phyloP scores from a whole-genome alignment of 345 rosid species.

The Eucalyptus regnans region DNA sequence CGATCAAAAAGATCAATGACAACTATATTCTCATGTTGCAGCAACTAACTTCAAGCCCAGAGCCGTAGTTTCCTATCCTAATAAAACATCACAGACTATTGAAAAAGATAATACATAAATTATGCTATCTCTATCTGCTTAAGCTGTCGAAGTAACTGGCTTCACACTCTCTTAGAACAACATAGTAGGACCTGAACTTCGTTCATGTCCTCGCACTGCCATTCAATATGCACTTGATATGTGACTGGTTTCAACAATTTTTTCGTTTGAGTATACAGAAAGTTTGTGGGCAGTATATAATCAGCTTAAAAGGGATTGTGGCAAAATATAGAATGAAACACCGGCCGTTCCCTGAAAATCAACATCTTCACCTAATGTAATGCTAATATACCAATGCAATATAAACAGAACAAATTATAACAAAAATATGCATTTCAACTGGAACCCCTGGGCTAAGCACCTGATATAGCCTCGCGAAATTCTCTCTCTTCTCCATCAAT shows the following conservation, averaged over 20 bases:
- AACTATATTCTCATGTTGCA: background rate
- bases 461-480: conserved; percentile 72
- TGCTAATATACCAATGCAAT: background rate
- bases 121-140: background rate
- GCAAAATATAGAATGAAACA: background rate
- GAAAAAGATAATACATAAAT: background rate
- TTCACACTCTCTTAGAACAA: background rate
- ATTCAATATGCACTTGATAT: background rate
- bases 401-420: background rate
- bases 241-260: background rate
- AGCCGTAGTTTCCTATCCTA: background rate
- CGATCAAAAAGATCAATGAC: background rate
- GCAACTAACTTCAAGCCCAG: background rate
- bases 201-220: background rate
- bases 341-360: background rate
- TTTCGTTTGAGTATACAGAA: background rate
- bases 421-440: background rate
- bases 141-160: background rate
- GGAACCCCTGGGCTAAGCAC: background rate
- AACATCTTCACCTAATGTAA: background rate
- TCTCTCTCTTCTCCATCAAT: conserved; percentile 63
- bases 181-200: background rate
- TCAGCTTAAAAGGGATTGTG: background rate
- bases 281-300: background rate
- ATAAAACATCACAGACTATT: background rate